A percentile compares a stretch with the other conserved stretches of the same genome.
phyloP scores from a whole-genome alignment of 2,329 filamentous ascomycete species.

The Periglandula ipomoeae region DNA sequence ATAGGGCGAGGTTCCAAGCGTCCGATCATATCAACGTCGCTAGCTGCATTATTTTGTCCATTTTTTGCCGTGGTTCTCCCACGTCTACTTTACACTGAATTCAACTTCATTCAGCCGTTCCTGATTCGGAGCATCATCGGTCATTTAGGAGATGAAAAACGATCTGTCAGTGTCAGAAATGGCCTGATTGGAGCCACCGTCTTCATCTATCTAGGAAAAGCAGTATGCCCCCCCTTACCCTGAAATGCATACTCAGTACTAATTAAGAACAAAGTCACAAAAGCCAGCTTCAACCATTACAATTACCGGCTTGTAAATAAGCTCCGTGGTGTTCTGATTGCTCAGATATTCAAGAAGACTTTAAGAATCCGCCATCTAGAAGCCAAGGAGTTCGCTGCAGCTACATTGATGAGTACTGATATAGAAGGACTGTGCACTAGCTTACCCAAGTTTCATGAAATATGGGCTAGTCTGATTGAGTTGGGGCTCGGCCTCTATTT shows the following conservation, averaged over 20 bases:
- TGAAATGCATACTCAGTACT: background rate
- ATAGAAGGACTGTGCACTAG: constrained; percentile 25
- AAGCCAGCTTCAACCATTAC: constrained; percentile 19
- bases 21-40: constrained; percentile 7
- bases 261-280: constrained; percentile 1
- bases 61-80: constrained; percentile 17
- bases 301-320: constrained; percentile 22
- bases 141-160: constrained; percentile 15
- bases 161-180: constrained; percentile 16
- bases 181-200: constrained; percentile 29
- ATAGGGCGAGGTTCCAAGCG: background rate
- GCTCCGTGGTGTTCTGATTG: constrained; percentile 23
- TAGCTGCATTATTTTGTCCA: constrained; percentile 8
- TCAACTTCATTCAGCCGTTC: constrained; percentile 30
- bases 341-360: constrained; percentile 40
- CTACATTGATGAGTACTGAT: constrained; percentile 37
- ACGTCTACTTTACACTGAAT: constrained; percentile 19
- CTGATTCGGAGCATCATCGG: constrained; percentile 23
- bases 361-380: constrained; percentile 19
- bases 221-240: constrained; percentile 16
- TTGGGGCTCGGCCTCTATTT: constrained; percentile 9
- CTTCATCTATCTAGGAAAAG: constrained; percentile 31
- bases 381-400: constrained; percentile 24
- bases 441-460: constrained; percentile 19
- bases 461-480: constrained; percentile 24